Evolutionary conservation across 2,329 filamentous ascomycete genomes (phyloP), one percentile per base, ranked within the genome.

Genomic region (Sclerotinia borealis): DNA sequence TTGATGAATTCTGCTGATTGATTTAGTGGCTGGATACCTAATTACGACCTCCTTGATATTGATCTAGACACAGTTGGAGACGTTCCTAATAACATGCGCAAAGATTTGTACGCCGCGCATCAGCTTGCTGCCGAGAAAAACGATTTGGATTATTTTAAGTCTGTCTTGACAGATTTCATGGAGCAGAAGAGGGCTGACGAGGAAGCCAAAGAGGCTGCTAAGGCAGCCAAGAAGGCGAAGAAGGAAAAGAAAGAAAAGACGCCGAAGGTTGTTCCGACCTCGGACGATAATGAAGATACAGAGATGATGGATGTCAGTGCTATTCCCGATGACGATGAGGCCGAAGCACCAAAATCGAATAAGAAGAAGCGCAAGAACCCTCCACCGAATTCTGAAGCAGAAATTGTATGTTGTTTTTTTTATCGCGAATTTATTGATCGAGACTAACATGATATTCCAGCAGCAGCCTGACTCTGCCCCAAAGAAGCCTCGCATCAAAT

Each of bases 311-410:
- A 89, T 58, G 71, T 68, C 4, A 59, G 58, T 67, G 79, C 75
- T 41, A 77, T 77, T 25, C 81, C 84, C 39, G 85, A 88, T 31
- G 83, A 84, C 64, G 81, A 78, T 74, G 78, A 68, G 69, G 79
- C 79, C 31, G 80, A 73, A 76, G 31, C 71, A 55, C 76, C 77
- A 75, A 82, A 82, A 73, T 73, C 82, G 8, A 84, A 83, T 73
- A 77, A 77, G 56, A 90, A 89, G 84, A 96, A 96, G 83, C 88
- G 92, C 71, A 96, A 96, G 84, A 88, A 91, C 72, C 90, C 86
- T 47, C 50, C 59, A 45, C 59, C 56, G 19, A 47, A 15, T 27
- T 29, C 41, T 17, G 92, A 96, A 63, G 86, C 86, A n/a, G 82
- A 81, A 29, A 89, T 88, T 77, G 86, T 87, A 74, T 77, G 80